A percentile compares a stretch with the other conserved stretches of the same genome.
These are phyloP conservation scores for Zalaria sp. DNA, from an alignment of 2,329 filamentous ascomycete species.

Conservation along the genomic window DNA sequence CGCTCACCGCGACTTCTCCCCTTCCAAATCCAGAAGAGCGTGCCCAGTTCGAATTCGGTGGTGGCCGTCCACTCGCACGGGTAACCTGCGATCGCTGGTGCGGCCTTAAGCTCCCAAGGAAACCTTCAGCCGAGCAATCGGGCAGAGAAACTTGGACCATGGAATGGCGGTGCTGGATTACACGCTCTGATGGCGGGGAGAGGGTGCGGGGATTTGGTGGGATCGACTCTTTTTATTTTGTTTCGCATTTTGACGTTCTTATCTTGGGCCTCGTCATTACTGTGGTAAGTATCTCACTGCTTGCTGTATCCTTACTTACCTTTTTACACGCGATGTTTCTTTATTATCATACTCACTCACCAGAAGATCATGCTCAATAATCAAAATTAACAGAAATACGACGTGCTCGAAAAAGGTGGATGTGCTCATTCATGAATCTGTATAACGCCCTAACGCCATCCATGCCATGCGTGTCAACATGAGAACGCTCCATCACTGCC, in stretches of 20 bases:
- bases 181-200: constrained; percentile 25
- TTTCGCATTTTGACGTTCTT: constrained; percentile 5
- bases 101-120: constrained; percentile 38
- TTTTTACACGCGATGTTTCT: too few species aligned
- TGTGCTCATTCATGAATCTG: too few species aligned
- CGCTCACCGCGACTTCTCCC: constrained; percentile 9
- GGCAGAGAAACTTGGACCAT: constrained; percentile 42
- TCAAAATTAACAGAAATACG: too few species aligned
- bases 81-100: constrained; percentile 40
- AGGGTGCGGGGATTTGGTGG: constrained; percentile 13
- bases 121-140: constrained; percentile 46
- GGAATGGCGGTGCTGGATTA: constrained; percentile 40
- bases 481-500: too few species aligned
- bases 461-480: too few species aligned
- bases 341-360: too few species aligned
- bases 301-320: too few species aligned
- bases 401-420: too few species aligned
- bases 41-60: constrained; percentile 43
- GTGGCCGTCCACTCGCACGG: constrained; percentile 39
- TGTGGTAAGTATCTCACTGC: too few species aligned
- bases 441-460: too few species aligned
- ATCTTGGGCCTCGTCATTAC: too few species aligned
- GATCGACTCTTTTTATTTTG: constrained; percentile 23
- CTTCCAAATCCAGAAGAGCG: constrained; percentile 16
- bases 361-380: too few species aligned